Evolutionary conservation across 257 asterid species (phyloP).

Genomic region (Solanum okadae): DNA sequence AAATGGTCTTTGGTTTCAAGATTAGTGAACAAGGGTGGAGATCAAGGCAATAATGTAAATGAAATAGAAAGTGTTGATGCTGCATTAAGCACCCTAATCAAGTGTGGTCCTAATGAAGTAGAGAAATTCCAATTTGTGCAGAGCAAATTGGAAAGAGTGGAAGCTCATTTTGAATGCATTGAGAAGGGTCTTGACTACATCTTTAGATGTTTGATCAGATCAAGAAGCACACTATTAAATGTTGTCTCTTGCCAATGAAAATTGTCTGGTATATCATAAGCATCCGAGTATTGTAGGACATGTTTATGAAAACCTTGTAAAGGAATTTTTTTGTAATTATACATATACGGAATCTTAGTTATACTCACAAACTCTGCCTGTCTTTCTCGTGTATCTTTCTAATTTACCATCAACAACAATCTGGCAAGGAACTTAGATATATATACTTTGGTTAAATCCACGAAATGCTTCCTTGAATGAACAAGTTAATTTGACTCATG

Average conservation of each 20-base stretch:
- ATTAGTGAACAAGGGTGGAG: slow-evolving; percentile 1
- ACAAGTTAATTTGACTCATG: neutral
- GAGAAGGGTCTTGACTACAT: neutral
- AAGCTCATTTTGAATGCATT: neutral
- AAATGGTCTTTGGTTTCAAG: slow-evolving; percentile 8
- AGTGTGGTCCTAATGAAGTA: neutral
- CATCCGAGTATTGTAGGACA: neutral
- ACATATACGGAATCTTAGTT: neutral
- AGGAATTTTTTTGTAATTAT: neutral
- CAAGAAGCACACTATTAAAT: neutral
- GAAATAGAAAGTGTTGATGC: neutral
- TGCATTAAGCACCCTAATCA: neutral
- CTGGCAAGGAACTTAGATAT: neutral
- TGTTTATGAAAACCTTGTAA: neutral
- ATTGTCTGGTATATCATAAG: neutral
- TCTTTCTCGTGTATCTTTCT: neutral
- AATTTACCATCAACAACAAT: neutral
- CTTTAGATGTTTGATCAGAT: neutral
- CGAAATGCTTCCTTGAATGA: no score
- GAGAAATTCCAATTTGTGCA: neutral
- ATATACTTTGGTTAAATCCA: no score
- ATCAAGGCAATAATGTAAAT: neutral
- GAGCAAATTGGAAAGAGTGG: neutral
- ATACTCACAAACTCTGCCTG: neutral
- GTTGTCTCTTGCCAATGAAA: neutral